A percentile compares a stretch with the other conserved stretches of the same genome.
phyloP scores from a whole-genome alignment of 257 asterid genomes.

The Datura wrightii region DNA sequence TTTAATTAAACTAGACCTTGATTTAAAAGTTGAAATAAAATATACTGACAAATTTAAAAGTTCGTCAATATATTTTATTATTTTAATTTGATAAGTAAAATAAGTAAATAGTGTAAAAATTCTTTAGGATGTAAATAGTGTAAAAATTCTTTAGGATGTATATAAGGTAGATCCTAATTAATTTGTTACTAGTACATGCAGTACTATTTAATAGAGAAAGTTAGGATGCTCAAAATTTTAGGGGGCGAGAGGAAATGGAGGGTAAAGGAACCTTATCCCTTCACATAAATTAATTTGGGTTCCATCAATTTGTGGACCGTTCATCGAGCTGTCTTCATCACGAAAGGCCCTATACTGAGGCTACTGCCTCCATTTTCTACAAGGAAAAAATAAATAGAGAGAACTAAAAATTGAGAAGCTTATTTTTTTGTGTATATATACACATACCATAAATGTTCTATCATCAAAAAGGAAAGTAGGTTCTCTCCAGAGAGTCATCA shows the following conservation, averaged over 20 bases:
- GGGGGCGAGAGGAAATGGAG: not conserved
- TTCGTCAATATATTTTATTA: not conserved
- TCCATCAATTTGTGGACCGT: conserved; percentile 28
- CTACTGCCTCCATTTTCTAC: not conserved
- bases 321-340: conserved; percentile 23
- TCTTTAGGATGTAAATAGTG: not conserved
- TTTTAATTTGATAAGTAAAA: not conserved
- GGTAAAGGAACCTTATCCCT: conserved; percentile 20
- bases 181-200: not conserved
- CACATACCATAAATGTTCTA: not conserved
- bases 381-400: not conserved
- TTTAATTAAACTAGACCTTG: not conserved
- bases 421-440: not conserved
- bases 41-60: not conserved
- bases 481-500: not conserved
- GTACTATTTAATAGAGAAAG: not conserved
- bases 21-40: not conserved
- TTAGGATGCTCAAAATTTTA: not conserved
- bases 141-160: not conserved
- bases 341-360: not conserved
- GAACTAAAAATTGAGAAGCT: not conserved
- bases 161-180: not conserved
- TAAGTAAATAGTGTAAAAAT: not conserved
- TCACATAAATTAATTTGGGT: conserved; percentile 27
- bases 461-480: not conserved